These are phyloP conservation scores for Globisporangium emineosum DNA, from an alignment of 352 stramenopile species.

Conservation along the genomic window DNA sequence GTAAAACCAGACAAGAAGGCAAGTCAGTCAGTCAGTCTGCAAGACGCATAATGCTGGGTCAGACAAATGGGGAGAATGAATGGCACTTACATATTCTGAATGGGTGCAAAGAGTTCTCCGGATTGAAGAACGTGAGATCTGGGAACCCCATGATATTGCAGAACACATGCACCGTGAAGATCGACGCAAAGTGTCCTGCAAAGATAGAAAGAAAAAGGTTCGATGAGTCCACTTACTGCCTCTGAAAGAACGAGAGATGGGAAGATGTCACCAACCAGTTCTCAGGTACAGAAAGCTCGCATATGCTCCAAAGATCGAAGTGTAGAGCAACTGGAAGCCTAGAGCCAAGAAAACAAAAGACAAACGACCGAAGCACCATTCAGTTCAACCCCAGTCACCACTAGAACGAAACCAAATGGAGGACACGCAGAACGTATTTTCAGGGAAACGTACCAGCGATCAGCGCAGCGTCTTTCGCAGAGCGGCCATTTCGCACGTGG, in stretches of 20 bases:
- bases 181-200: slow-evolving; percentile 82
- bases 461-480: slow-evolving; percentile 62
- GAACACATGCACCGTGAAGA: slow-evolving; percentile 91
- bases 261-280: slow-evolving; percentile 48
- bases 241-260: neutral
- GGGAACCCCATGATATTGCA: slow-evolving; percentile 97
- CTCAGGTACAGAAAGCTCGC: slow-evolving; percentile 91
- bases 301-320: slow-evolving; percentile 95
- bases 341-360: neutral
- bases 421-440: neutral
- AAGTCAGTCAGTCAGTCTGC: neutral
- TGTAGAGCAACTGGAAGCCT: slow-evolving; percentile 95
- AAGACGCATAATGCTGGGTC: neutral
- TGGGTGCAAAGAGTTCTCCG: slow-evolving; percentile 65
- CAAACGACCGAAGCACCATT: neutral
- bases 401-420: too few relatives aligned
- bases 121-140: slow-evolving; percentile 80
- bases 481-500: slow-evolving; percentile 66
- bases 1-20: neutral
- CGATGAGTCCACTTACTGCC: neutral
- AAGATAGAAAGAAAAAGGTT: slow-evolving; percentile 1
- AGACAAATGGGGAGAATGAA: neutral
- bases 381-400: too few relatives aligned
- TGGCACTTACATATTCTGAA: slow-evolving; percentile 64
- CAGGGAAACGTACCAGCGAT: slow-evolving; percentile 59